phyloP scores from a whole-genome alignment of 2,329 filamentous ascomycete species.

The Penicillium palitans region DNA sequence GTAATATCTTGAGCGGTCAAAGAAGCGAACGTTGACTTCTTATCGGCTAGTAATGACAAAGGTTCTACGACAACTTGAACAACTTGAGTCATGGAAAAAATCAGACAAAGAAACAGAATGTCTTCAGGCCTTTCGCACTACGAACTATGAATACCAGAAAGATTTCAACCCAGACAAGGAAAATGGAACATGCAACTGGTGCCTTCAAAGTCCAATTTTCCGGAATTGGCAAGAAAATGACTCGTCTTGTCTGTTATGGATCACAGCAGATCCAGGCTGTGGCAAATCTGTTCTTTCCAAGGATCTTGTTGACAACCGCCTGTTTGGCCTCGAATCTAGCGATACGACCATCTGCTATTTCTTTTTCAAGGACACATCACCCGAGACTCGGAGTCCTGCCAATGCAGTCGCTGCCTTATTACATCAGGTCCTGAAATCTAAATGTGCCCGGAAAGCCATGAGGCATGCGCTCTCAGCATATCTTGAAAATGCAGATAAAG shows the following conservation, averaged over 20 bases:
- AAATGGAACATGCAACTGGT: not conserved
- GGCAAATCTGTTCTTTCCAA: not conserved
- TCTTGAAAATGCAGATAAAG: not conserved
- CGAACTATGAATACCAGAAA: not conserved
- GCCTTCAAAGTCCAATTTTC: not conserved
- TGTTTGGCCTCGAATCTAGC: not conserved
- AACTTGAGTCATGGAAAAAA: not conserved
- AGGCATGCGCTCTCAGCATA: not conserved
- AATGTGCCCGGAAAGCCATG: not conserved
- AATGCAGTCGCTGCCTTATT: not conserved
- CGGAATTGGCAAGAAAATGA: not conserved
- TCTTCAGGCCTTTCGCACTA: not conserved
- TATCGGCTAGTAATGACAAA: not conserved
- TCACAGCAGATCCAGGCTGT: not conserved
- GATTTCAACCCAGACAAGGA: not conserved
- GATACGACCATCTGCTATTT: not conserved
- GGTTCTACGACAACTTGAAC: not conserved
- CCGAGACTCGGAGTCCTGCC: not conserved
- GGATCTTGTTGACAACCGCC: not conserved
- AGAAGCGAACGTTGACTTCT: not conserved
- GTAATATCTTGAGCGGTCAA: not conserved
- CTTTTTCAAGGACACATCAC: not conserved
- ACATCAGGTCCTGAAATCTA: not conserved
- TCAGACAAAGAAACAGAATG: not conserved
- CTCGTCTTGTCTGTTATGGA: not conserved